phyloP scores from a whole-genome alignment of 2,329 filamentous ascomycete species.

The Colletotrichum karsti region DNA sequence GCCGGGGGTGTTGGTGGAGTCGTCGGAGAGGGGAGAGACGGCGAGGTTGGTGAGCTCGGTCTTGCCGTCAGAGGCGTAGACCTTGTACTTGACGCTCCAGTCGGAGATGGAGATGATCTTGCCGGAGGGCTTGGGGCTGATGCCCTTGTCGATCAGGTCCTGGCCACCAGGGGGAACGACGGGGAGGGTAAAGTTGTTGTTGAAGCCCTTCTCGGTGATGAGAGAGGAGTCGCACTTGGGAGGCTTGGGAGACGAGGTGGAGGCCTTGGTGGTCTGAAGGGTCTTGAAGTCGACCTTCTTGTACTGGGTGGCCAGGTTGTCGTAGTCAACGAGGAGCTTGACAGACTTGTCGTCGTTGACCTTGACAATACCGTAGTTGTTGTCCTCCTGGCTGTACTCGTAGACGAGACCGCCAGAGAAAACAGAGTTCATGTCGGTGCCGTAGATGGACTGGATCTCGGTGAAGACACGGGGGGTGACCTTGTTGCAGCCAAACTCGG shows the following conservation, averaged over 20 bases:
- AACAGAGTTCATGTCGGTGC: slow-evolving; percentile 71
- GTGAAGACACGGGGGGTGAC: slow-evolving; percentile 77
- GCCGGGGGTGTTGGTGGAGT: slow-evolving; percentile 55
- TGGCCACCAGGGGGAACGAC: slow-evolving; percentile 72
- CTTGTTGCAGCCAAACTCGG: slow-evolving; percentile 82
- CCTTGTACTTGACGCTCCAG: slow-evolving; percentile 62
- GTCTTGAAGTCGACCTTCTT: slow-evolving; percentile 75
- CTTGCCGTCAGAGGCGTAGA: slow-evolving; percentile 49
- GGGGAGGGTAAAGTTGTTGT: slow-evolving; percentile 82
- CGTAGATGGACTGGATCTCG: slow-evolving; percentile 78
- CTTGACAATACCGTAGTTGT: slow-evolving; percentile 72
- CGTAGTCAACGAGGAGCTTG: slow-evolving; percentile 70
- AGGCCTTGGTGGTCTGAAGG: slow-evolving; percentile 70
- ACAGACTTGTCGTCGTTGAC: slow-evolving; percentile 66
- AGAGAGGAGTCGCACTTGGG: slow-evolving; percentile 73
- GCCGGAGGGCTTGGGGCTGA: slow-evolving; percentile 69
- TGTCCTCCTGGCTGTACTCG: slow-evolving; percentile 78
- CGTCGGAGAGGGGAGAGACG: slow-evolving; percentile 54
- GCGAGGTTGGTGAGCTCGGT: slow-evolving; percentile 53
- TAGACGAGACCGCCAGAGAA: slow-evolving; percentile 84
- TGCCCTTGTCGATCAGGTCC: slow-evolving; percentile 79
- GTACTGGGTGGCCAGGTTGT: slow-evolving; percentile 80
- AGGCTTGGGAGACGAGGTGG: slow-evolving; percentile 56
- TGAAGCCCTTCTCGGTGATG: slow-evolving; percentile 75
- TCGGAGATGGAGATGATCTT: slow-evolving; percentile 75